A percentile compares a stretch with the other conserved stretches of the same genome.
These are phyloP conservation scores for Nicotiana noctiflora DNA, from an alignment of 257 asterid genomes.

Conservation along the genomic window DNA sequence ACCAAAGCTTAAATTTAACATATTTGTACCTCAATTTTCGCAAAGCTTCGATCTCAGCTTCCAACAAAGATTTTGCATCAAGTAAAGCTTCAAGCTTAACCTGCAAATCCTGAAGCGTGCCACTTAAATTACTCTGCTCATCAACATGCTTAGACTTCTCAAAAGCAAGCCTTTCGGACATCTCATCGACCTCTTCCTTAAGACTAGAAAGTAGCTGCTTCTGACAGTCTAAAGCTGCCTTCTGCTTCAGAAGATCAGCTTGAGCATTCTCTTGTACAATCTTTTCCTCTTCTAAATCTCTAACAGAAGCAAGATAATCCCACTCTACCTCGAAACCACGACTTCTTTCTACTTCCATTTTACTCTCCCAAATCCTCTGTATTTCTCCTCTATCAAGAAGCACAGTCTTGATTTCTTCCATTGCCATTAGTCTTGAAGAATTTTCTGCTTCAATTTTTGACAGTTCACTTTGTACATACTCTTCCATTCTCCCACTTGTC, in stretches of 20 bases:
- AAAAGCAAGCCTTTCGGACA: conserved; percentile 43
- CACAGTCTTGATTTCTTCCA: conserved; percentile 50
- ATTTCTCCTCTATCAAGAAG: conserved; percentile 72
- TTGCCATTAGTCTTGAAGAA: conserved; percentile 35
- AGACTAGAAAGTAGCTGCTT: conserved; percentile 61
- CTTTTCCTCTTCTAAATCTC: conserved; percentile 56
- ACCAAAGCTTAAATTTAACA: background rate
- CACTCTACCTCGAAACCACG: conserved; percentile 44
- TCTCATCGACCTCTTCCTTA: conserved; percentile 54
- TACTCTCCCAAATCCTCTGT: conserved; percentile 53
- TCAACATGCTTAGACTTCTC: conserved; percentile 38
- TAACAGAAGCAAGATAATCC: conserved; percentile 31
- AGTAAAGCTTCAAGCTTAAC: conserved; percentile 44
- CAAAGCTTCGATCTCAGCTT: conserved; percentile 80
- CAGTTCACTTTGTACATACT: conserved; percentile 45
- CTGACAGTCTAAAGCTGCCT: conserved; percentile 85
- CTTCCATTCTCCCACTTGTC: conserved; percentile 61
- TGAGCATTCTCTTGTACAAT: conserved; percentile 28
- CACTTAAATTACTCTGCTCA: conserved; percentile 31
- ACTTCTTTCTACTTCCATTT: conserved; percentile 55
- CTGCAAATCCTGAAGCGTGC: conserved; percentile 30
- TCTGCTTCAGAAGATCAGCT: conserved; percentile 55
- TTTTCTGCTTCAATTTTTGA: conserved; percentile 55
- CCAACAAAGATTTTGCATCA: conserved; percentile 64
- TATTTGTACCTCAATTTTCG: conserved; percentile 66